phyloP scores from a whole-genome alignment of 768 basidiomycete species.

The Lactarius indigo region DNA sequence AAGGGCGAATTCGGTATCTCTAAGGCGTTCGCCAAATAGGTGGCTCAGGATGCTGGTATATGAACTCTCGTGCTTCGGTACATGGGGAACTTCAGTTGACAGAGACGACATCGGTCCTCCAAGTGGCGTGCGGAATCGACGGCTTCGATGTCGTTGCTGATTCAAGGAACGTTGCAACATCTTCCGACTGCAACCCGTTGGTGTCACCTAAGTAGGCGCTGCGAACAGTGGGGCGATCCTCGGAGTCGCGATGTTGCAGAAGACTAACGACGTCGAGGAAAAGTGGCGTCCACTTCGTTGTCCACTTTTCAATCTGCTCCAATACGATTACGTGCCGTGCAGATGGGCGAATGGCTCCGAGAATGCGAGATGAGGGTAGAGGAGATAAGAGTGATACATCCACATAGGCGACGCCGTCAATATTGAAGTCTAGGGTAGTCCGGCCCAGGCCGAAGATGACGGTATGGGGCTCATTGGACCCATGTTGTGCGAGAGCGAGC shows the following conservation, averaged over 20 bases:
- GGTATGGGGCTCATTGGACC: constrained; percentile 56
- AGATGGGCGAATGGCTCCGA: constrained; percentile 56
- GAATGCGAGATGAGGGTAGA: constrained; percentile 52
- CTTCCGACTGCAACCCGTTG: constrained; percentile 36
- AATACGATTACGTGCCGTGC: constrained; percentile 71
- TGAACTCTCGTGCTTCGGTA: constrained; percentile 88
- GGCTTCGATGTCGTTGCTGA: constrained; percentile 37
- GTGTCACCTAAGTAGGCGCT: constrained; percentile 59
- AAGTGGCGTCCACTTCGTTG: constrained; percentile 83
- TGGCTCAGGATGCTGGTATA: constrained; percentile 87
- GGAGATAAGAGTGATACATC: constrained; percentile 68
- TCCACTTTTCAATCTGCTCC: constrained; percentile 74
- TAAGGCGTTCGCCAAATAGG: constrained; percentile 76
- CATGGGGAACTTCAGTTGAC: constrained; percentile 45
- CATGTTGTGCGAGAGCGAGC: constrained; percentile 49
- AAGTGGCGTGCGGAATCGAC: constrained; percentile 46
- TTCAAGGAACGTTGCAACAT: constrained; percentile 53
- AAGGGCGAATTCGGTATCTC: constrained; percentile 82
- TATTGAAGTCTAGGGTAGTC: constrained; percentile 37
- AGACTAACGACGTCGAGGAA: constrained; percentile 79
- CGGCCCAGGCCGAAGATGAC: constrained; percentile 71
- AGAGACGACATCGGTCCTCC: constrained; percentile 36
- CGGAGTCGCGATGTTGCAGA: constrained; percentile 54
- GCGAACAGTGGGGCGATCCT: constrained; percentile 52
- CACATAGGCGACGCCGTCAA: constrained; percentile 62